phyloP scores from a whole-genome alignment of 2,329 filamentous ascomycete species.

The Pezicula carpinea region DNA sequence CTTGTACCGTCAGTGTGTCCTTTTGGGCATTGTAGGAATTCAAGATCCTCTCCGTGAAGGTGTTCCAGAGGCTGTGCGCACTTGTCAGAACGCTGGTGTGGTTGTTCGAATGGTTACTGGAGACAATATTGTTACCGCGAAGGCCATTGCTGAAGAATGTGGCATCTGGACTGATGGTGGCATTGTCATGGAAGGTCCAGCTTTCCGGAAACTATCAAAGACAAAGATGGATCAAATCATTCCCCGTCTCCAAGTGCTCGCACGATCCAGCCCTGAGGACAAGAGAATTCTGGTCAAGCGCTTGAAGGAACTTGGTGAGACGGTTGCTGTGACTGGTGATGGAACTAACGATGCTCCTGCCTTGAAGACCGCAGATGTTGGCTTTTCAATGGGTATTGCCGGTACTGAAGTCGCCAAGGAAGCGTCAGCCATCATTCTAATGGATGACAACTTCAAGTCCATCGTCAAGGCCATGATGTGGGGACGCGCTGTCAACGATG shows the following conservation, averaged over 20 bases:
- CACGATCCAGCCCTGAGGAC: constrained; percentile 65
- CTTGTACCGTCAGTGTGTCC: constrained; percentile 67
- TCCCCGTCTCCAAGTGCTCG: constrained; percentile 62
- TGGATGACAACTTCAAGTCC: constrained; percentile 59
- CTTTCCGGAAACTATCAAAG: constrained; percentile 57
- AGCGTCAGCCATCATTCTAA: constrained; percentile 55
- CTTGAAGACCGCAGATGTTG: constrained; percentile 61
- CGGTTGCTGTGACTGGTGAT: constrained; percentile 62
- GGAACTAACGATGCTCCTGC: constrained; percentile 64
- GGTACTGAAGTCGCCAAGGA: constrained; percentile 62
- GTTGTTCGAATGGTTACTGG: constrained; percentile 71
- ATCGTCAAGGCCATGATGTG: constrained; percentile 60
- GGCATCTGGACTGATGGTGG: constrained; percentile 53
- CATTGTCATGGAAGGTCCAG: constrained; percentile 64
- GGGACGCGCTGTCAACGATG: constrained; percentile 54
- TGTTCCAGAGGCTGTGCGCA: constrained; percentile 62
- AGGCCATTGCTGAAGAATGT: constrained; percentile 69
- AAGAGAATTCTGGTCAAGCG: constrained; percentile 61
- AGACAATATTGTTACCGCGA: constrained; percentile 68
- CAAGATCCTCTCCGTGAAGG: constrained; percentile 68
- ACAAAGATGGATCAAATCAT: constrained; percentile 54
- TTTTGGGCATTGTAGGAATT: constrained; percentile 69
- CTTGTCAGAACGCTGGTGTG: constrained; percentile 65
- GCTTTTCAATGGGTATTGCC: constrained; percentile 64
- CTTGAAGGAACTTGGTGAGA: constrained; percentile 60